Evolutionary conservation across 768 basidiomycete species (phyloP), one percentile per base, ranked within the genome.

Genomic region (Hypholoma fasciculare): DNA sequence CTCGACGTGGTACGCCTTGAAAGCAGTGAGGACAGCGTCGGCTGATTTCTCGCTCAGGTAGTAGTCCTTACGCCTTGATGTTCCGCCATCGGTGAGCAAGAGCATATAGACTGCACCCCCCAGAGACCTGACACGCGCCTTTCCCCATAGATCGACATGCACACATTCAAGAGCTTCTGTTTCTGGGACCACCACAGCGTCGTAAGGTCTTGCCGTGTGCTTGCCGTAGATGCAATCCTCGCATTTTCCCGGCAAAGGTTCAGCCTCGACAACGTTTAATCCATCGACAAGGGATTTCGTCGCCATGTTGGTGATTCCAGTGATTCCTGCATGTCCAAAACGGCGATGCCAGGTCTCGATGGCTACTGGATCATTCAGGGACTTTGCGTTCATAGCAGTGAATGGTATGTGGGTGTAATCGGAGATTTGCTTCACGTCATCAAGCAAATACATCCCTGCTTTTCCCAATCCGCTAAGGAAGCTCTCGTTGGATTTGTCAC

Each of bases 151-250:
- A 49, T 75, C 67, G n/a, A 65, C 67, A 17, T 67, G 59, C 0
- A 66, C 60, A 1, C 61, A 43, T 14, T 67, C 62, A 0, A 68
- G 62, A 0, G 59, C 42, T 2, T 65, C 59, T 0, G 23, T 57
- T 48, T 70, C 66, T 6, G 54, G 62, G 1, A 23, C 36, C 0
- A 64, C 56, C 3, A 42, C 57, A 9, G 60, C 62, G 36, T 72
- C 65, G 37, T 65, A 73, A 16, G 67, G 71, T 4, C 61, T 43
- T 0, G 23, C 3, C 0, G 59, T 54, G 12, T 69, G 67, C 49
- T 70, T 67, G 16, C 66, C 64, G 36, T 64, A 65, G 1, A 71
- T 61, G 56, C 73, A 73, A 49, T 68, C 65, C 19, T 71, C 58
- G 43, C 70, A 72, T 9, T 54, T 5, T 0, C 65, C 63, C 0